These are phyloP conservation scores for Beta macrorhiza DNA, from an alignment of 179 eudicot genomes.

Conservation along the genomic window DNA sequence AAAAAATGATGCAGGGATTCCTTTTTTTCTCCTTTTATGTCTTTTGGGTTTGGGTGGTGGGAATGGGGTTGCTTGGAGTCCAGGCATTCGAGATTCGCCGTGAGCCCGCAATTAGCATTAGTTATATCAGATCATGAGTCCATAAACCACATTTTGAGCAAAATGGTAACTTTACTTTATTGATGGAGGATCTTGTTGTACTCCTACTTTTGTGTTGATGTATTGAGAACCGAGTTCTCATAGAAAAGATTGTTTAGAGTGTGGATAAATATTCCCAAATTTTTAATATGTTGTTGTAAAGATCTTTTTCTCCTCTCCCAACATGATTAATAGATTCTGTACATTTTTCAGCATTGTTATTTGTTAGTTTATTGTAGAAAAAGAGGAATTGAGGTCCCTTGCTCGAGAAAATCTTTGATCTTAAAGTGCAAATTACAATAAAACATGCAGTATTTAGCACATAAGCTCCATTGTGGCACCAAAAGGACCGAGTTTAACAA, in stretches of 20 bases:
- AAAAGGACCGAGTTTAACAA: background rate
- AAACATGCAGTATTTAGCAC: background rate
- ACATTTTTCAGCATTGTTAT: background rate
- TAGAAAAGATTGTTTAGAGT: background rate
- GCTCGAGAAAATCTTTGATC: background rate
- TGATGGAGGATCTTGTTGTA: background rate
- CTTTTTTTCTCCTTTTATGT: background rate
- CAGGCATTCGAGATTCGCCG: conserved; percentile 2
- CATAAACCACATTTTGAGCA: background rate
- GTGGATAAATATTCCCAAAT: background rate
- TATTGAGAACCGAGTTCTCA: background rate
- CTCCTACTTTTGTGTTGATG: background rate
- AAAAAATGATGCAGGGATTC: conserved; percentile 8
- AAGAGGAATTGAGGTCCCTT: background rate
- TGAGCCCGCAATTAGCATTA: background rate
- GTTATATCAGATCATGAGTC: background rate
- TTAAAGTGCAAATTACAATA: background rate
- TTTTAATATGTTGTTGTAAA: background rate
- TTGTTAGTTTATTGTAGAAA: background rate
- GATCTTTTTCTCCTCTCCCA: background rate
- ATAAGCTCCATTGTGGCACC: background rate
- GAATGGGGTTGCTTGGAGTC: background rate
- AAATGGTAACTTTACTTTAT: background rate
- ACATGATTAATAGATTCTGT: too few species aligned
- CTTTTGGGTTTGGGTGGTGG: background rate